These are phyloP conservation scores for Taxawa tesnikishii DNA, from an alignment of 2,329 filamentous ascomycete species.

Conservation along the genomic window DNA sequence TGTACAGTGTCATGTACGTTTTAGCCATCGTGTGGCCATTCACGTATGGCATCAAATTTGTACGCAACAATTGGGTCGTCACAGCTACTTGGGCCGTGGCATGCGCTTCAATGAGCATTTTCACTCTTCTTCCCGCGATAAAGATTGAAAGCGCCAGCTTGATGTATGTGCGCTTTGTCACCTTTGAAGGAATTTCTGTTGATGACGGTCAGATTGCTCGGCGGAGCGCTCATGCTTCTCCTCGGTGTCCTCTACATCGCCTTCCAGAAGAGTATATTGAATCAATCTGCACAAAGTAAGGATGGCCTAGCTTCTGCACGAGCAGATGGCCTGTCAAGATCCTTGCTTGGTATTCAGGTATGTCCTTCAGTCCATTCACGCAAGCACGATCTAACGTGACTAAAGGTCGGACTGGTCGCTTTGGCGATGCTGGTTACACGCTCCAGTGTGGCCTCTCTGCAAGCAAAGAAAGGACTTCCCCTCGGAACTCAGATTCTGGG, in stretches of 20 bases:
- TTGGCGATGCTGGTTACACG: slow-evolving; percentile 77
- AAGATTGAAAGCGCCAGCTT: slow-evolving; percentile 67
- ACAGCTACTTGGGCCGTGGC: slow-evolving; percentile 61
- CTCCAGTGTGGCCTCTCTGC: slow-evolving; percentile 72
- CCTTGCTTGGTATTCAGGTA: slow-evolving; percentile 56
- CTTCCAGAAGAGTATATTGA: slow-evolving; percentile 57
- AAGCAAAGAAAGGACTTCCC: slow-evolving; percentile 74
- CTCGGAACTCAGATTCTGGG: slow-evolving; percentile 78
- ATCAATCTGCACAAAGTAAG: slow-evolving; percentile 23
- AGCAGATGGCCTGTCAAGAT: slow-evolving; percentile 39
- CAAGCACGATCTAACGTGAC: slow-evolving; percentile 32
- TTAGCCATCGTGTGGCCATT: slow-evolving; percentile 67
- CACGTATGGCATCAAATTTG: slow-evolving; percentile 60
- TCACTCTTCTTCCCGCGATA: slow-evolving; percentile 77
- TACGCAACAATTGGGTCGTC: slow-evolving; percentile 52
- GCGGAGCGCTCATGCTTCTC: slow-evolving; percentile 64
- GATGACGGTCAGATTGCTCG: slow-evolving; percentile 60
- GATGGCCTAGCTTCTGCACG: slow-evolving; percentile 16
- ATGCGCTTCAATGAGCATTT: slow-evolving; percentile 75
- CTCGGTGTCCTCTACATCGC: slow-evolving; percentile 67
- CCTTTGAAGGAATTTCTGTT: no score
- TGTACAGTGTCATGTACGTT: slow-evolving; percentile 71
- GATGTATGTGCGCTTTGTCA: slow-evolving; percentile 60
- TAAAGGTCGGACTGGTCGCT: slow-evolving; percentile 64
- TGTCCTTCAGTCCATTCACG: slow-evolving; percentile 10